Percentiles rank a stretch among this genome's conserved stretches.
These are phyloP conservation scores for Globisporangium sylvaticum DNA, from an alignment of 352 stramenopile genomes.

Conservation along the genomic window DNA sequence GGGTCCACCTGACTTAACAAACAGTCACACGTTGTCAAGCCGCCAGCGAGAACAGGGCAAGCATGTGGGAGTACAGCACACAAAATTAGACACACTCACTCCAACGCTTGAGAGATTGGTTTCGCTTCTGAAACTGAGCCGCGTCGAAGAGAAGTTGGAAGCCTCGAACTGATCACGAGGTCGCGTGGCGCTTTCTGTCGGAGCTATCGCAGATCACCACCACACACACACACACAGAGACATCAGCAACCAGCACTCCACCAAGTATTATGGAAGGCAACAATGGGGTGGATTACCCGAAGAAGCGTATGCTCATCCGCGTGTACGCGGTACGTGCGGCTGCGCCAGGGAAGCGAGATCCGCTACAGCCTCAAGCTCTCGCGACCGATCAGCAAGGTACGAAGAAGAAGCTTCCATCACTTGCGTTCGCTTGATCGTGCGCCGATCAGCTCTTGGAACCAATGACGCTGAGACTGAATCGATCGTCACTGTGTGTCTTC, in stretches of 20 bases:
- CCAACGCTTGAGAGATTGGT: background rate
- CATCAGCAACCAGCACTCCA: background rate
- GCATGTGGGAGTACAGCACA: too few relatives aligned
- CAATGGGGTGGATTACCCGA: conserved; percentile 17
- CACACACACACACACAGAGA: background rate
- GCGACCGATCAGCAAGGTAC: conserved; percentile 46
- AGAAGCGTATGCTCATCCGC: conserved; percentile 41
- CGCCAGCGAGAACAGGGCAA: background rate
- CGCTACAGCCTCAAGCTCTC: conserved; percentile 54
- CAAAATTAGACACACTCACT: background rate
- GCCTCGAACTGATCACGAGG: background rate
- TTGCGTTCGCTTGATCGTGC: background rate
- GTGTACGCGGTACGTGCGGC: conserved; percentile 58
- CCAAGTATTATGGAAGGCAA: background rate
- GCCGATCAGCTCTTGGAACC: too few relatives aligned
- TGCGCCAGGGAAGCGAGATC: conserved; percentile 63
- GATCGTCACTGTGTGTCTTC: background rate
- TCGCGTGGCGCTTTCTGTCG: background rate
- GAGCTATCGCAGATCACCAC: background rate
- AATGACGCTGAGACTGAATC: too few relatives aligned
- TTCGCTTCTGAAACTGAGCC: background rate
- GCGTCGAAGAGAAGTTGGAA: background rate
- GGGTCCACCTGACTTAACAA: background rate
- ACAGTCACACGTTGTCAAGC: background rate
- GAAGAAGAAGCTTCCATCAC: background rate